Percentiles rank a stretch among this genome's conserved stretches.
phyloP scores from a whole-genome alignment of 1,284 basidiomycete genomes.

The Irpex lacteus region DNA sequence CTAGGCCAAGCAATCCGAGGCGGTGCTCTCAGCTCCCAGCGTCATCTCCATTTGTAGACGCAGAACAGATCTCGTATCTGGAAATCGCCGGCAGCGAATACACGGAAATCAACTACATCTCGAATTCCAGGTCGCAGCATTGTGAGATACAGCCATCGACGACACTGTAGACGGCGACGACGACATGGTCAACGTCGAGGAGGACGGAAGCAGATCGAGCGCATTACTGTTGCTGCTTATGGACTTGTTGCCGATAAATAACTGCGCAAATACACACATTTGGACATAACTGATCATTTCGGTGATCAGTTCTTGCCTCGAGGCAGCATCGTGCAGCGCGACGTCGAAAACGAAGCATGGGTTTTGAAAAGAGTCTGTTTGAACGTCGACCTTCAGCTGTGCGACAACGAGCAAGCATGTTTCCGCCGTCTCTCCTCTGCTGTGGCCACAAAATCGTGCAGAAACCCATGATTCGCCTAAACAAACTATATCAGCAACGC shows the following conservation, averaged over 20 bases:
- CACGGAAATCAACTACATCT: background rate
- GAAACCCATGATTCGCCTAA: slow-evolving; percentile 31
- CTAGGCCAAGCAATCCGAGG: slow-evolving; percentile 1
- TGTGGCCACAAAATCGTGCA: slow-evolving; percentile 24
- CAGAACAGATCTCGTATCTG: slow-evolving; percentile 4
- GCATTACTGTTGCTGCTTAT: background rate
- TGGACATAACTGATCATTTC: slow-evolving; percentile 20
- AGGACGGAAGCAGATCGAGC: background rate
- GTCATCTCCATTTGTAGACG: slow-evolving; percentile 3
- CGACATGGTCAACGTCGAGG: background rate
- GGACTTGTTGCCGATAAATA: background rate
- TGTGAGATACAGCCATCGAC: too few relatives aligned
- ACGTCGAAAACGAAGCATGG: slow-evolving; percentile 29
- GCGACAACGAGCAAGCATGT: slow-evolving; percentile 19
- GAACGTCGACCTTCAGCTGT: slow-evolving; percentile 25
- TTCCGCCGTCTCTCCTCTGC: slow-evolving; percentile 17
- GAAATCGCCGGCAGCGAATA: slow-evolving; percentile 8
- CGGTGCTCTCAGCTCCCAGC: slow-evolving; percentile 11
- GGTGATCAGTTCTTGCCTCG: slow-evolving; percentile 32
- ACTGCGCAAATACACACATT: slow-evolving; percentile 2
- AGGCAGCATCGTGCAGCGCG: slow-evolving; percentile 27
- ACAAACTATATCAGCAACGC: slow-evolving; percentile 43
- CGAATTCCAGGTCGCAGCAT: background rate
- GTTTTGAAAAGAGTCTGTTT: slow-evolving; percentile 19
- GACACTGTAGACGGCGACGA: background rate